Evolutionary conservation across 331 rosid species (phyloP), one percentile per base, ranked within the genome.

Genomic region (Quercus phellos): DNA sequence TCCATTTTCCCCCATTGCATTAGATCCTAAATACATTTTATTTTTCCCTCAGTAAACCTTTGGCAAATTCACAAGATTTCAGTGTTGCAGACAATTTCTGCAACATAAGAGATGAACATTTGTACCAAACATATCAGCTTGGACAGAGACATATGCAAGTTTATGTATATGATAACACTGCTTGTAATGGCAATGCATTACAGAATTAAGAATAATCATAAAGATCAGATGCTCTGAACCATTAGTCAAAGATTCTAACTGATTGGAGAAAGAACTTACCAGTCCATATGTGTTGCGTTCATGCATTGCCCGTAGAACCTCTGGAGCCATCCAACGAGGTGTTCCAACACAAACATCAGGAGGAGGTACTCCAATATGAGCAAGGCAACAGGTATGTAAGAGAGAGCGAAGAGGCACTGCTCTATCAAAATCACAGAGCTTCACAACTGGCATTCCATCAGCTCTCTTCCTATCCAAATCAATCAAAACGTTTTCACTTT

Each of bases 281-380:
- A 93, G 80, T 84, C 99, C 98, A 87, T 95, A 95, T 50, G 77
- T 14, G 29, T 55, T 82, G 12, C 53, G 78, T 70, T 90, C 42
- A 79, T 91, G 89, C 94, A 91, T 91, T 35, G 97, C 86, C 78
- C 29, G 93, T 87, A 95, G 76, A 73, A 93, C 99, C 85, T 93
- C 99, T 35, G 98, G 98, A 78, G 99, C 98, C 98, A 93, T 91
- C 99, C 99, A 95, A 30, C 93, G 90, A 73, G 98, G 98, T 6
- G 99, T 95, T 72, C 99, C 99, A 74, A 90, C 94, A 84, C 99
- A 93, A 59, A 88, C 85, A 79, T 84, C 85, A 55, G 98, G 86
- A 67, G 92, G 90, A 77, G 94, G 97, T 60, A 90, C 76, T 78
- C 99, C 99, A 59, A 83, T 46, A 58, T 95, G 99, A 42, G 96